Conservation (phyloP, 75 land plant species). For the Gnetum montanum region DNA sequence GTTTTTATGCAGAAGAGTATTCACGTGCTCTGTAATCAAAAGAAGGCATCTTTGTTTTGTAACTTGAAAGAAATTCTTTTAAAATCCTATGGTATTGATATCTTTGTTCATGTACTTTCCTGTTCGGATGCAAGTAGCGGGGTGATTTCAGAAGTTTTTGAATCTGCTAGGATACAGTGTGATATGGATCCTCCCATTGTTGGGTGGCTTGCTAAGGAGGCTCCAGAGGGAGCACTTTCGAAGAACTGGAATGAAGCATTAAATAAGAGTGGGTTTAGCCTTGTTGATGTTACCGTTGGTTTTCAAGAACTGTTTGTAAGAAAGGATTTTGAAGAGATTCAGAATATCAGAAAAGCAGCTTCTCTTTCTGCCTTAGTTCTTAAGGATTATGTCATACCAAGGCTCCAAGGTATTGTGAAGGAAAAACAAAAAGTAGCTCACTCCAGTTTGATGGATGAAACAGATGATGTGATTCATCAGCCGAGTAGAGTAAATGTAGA, state of each 20-base stretch:
- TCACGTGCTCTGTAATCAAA: slow-evolving; percentile 29
- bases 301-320: slow-evolving; percentile 39
- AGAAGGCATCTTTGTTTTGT: slow-evolving; percentile 28
- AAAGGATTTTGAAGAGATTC: slow-evolving; percentile 34
- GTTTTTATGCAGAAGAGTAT: slow-evolving; percentile 25
- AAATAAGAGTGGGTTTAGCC: slow-evolving; percentile 10
- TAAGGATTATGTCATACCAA: slow-evolving; percentile 31
- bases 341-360: slow-evolving; percentile 31
- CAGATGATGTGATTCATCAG: slow-evolving; percentile 28
- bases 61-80: slow-evolving; percentile 18
- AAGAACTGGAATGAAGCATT: slow-evolving; percentile 31
- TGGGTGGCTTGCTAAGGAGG: slow-evolving; percentile 42
- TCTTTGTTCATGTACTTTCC: slow-evolving; percentile 23
- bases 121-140: slow-evolving; percentile 22
- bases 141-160: slow-evolving; percentile 26
- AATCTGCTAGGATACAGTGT: slow-evolving; percentile 9
- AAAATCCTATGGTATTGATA: slow-evolving; percentile 27
- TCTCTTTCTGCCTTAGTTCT: slow-evolving; percentile 26
- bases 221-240: slow-evolving; percentile 32
- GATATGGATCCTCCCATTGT: slow-evolving; percentile 12
- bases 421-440: slow-evolving; percentile 42
- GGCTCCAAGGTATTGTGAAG: slow-evolving; percentile 33
- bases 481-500: slow-evolving; percentile 24
- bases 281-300: slow-evolving; percentile 28
- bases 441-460: slow-evolving; percentile 38